Evolutionary conservation across 2,329 filamentous ascomycete genomes (phyloP).

Genomic region (Beauveria brongniartii): DNA sequence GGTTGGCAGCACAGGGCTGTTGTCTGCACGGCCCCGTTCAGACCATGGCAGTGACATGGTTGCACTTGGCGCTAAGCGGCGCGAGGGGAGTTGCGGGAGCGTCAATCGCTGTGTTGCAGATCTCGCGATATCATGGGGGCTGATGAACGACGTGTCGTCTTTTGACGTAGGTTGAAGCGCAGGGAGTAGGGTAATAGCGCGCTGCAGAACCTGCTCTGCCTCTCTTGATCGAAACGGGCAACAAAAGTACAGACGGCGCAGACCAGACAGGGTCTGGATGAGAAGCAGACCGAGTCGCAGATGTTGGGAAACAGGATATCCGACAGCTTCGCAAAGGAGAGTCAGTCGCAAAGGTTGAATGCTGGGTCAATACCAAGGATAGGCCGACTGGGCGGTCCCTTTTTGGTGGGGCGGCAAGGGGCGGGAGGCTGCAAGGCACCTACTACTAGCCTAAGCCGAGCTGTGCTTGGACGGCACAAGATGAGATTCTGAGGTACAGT

Average conservation of each 20-base stretch:
- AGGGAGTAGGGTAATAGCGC: neutral
- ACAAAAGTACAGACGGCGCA: neutral
- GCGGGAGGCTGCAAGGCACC: neutral
- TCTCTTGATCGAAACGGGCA: neutral
- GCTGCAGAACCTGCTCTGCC: neutral
- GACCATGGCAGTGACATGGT: conserved; percentile 32
- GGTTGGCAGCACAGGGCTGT: conserved; percentile 27
- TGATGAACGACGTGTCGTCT: conserved; percentile 10
- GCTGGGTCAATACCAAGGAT: neutral
- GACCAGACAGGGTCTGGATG: neutral
- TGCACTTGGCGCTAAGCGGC: conserved; percentile 3
- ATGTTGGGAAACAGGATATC: neutral
- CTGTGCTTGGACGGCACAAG: neutral
- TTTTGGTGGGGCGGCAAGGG: conserved; percentile 3
- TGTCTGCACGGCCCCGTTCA: conserved; percentile 23
- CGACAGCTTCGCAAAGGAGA: neutral
- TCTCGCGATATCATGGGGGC: conserved; percentile 9
- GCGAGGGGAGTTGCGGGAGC: neutral
- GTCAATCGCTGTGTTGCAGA: conserved; percentile 6
- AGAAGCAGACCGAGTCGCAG: neutral
- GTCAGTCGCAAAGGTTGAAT: neutral
- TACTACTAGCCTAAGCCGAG: neutral
- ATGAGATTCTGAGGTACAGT: too few relatives aligned
- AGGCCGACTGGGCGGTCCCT: neutral
- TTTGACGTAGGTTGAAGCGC: neutral